phyloP scores from a whole-genome alignment of 169 alveolate species.

The Plasmodium ovale region DNA sequence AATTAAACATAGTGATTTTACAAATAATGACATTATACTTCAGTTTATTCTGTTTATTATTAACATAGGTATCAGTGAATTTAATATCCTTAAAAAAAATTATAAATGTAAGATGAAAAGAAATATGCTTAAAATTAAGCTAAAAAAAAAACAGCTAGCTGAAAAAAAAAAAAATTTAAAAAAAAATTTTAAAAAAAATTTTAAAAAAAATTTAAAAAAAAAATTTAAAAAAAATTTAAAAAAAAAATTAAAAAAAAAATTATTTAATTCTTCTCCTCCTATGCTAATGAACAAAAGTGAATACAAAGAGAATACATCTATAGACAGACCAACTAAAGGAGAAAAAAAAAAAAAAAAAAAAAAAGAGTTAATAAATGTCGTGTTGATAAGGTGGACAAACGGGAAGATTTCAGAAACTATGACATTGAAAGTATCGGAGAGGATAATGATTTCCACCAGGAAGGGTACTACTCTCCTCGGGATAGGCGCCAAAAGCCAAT shows the following conservation, averaged over 20 bases:
- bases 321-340: too few relatives aligned
- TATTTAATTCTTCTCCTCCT: background rate
- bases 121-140: slow-evolving; percentile 2
- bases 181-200: background rate
- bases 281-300: background rate
- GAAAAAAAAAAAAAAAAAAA: slow-evolving; percentile 13
- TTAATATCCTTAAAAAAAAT: slow-evolving; percentile 27
- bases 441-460: background rate
- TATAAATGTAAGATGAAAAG: slow-evolving; percentile 35
- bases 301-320: slow-evolving; percentile 3
- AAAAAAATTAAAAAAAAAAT: background rate
- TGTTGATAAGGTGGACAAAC: background rate
- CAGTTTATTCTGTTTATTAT: slow-evolving; percentile 56
- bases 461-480: too few relatives aligned
- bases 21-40: slow-evolving; percentile 52
- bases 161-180: background rate
- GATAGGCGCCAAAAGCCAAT: too few relatives aligned
- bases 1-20: slow-evolving; percentile 27
- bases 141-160: slow-evolving; percentile 12
- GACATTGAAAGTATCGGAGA: slow-evolving; percentile 16
- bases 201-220: background rate
- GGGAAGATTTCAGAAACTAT: background rate
- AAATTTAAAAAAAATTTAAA: background rate
- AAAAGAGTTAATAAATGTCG: too few relatives aligned
- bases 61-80: slow-evolving; percentile 33